Evolutionary conservation across 805 yeast genomes (phyloP), one percentile per base, ranked within the genome.

Genomic region (Zygotorulaspora sp.): DNA sequence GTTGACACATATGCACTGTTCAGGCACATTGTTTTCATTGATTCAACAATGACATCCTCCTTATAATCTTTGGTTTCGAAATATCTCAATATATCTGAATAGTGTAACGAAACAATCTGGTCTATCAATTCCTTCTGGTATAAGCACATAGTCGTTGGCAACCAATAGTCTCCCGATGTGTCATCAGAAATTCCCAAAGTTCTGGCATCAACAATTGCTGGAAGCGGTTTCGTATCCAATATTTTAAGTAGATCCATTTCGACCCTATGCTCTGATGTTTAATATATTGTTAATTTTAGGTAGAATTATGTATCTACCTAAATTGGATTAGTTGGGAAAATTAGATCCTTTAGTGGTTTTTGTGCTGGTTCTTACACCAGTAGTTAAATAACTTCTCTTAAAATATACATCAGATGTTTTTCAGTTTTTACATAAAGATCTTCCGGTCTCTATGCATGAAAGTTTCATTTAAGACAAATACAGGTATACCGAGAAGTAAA

Each of bases 21-120:
- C 41, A 74, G 62, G 42, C 85, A 74, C 60, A 94, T 75, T 6
- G 85, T 81, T 43, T 78, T 74, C 58, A 90, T 69, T 0, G 94
- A 80, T 53, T 85, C 85, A n/a, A 78, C 67, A 24, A 83, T 74
- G 19, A 84, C 75, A 32, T 71, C 71, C 34, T 75, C 78, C 32
- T 66, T 61, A 28, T 61, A 67, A 38, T 67, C 65, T 22, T 66
- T 62, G 1, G 71, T 63, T 57, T 87, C 95, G 54, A 85, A 88
- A 58, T 82, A 89, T 61, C 87, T 80, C 50, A 90, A 67, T 41
- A 90, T 87, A 56, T 89, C 97, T 22, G 90, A 78, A 57, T 89
- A 90, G 62, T 90, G 97, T 27, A 88, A 67, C 1, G 95, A 84
- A 9, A 90, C 84, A 20, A 92, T 88, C 57, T 88, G 96, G 60